phyloP scores from a whole-genome alignment of 345 rosid species.

The Gossypium mustelinum region DNA sequence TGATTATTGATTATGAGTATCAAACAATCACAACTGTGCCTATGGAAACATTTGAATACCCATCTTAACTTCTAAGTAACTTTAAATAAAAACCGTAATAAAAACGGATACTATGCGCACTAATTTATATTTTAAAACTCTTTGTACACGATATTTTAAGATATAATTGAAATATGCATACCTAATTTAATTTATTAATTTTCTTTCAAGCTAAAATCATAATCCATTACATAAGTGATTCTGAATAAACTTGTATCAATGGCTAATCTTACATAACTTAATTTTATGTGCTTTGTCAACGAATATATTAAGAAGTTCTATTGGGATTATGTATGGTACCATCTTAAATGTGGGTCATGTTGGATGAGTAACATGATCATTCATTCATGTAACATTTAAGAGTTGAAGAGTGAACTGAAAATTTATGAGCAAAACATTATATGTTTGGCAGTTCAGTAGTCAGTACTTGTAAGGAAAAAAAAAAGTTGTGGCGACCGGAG shows the following conservation, averaged over 20 bases:
- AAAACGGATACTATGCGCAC: not conserved
- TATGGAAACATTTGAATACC: not conserved
- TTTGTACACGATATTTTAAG: not conserved
- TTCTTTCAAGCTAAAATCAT: too few species aligned
- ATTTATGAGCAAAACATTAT: too few species aligned
- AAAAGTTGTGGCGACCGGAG: slow-evolving; percentile 27
- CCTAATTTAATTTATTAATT: too few species aligned
- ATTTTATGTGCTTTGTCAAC: not conserved
- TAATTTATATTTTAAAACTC: not conserved
- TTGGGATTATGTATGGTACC: not conserved
- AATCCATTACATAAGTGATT: not conserved
- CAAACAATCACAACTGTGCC: not conserved
- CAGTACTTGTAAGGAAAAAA: slow-evolving; percentile 7
- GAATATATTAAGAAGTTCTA: not conserved
- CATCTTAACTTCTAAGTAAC: not conserved
- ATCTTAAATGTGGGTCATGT: not conserved
- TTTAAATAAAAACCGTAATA: not conserved
- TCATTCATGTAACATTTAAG: not conserved
- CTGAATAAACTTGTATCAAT: not conserved
- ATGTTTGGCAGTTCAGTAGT: not conserved
- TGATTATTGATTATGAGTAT: not conserved
- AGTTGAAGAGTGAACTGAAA: too few species aligned
- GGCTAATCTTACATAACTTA: not conserved
- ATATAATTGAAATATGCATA: not conserved
- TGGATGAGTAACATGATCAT: not conserved